Evolutionary conservation across 768 basidiomycete species (phyloP).

Genomic region (Boletus barrowsii): DNA sequence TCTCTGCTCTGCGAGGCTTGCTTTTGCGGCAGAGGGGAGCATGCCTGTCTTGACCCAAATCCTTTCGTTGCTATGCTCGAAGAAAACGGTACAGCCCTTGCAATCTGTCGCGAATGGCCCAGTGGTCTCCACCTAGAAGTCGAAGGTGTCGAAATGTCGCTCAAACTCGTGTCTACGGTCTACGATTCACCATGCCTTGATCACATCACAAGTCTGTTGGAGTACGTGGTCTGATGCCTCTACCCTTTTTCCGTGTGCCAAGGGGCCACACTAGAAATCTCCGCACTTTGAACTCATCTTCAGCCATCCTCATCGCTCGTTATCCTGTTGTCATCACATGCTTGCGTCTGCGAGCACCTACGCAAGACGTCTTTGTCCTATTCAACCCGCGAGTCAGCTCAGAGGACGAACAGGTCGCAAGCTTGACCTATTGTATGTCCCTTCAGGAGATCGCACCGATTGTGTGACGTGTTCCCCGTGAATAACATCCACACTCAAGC

Average conservation of each 20-base stretch:
- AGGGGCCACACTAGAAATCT: constrained; percentile 21
- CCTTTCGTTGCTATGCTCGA: no score
- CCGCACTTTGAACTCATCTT: constrained; percentile 18
- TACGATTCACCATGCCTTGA: constrained; percentile 34
- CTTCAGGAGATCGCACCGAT: constrained; percentile 39
- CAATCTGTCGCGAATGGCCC: constrained; percentile 50
- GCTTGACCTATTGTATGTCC: constrained; percentile 49
- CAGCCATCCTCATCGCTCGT: constrained; percentile 49
- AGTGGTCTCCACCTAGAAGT: constrained; percentile 44
- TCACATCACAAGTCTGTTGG: constrained; percentile 27
- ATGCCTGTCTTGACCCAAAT: no score
- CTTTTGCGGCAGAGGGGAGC: no score
- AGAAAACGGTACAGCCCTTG: constrained; percentile 34
- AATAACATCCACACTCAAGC: constrained; percentile 38
- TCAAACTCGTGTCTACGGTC: constrained; percentile 35
- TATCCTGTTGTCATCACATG: constrained; percentile 58
- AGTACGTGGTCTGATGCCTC: constrained; percentile 14
- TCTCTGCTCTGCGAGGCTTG: no score
- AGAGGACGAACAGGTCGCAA: constrained; percentile 48
- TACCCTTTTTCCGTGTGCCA: neutral
- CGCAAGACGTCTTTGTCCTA: constrained; percentile 44
- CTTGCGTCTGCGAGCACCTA: constrained; percentile 31
- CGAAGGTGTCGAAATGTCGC: constrained; percentile 43
- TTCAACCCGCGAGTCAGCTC: constrained; percentile 61
- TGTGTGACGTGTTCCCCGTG: constrained; percentile 43